A percentile compares a stretch with the other conserved stretches of the same genome.
phyloP scores from a whole-genome alignment of 208 protist genomes.

The Trypanosoma congolense region DNA sequence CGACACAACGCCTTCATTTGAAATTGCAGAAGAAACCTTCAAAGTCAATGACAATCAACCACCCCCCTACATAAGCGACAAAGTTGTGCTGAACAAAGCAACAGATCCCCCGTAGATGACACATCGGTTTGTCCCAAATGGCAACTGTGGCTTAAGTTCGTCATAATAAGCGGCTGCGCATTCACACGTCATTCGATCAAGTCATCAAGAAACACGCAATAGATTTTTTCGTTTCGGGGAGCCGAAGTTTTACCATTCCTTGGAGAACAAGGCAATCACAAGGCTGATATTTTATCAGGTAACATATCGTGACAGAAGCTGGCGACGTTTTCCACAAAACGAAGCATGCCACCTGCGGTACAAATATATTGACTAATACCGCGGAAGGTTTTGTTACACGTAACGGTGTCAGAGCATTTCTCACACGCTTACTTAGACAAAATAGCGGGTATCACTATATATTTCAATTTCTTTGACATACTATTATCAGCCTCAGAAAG shows the following conservation, averaged over 20 bases:
- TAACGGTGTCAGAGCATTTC: conserved; percentile 57
- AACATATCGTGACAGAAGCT: conserved; percentile 1
- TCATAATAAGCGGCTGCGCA: conserved; percentile 65
- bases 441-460: conserved; percentile 73
- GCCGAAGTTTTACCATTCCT: not conserved
- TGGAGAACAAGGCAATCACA: too few species aligned
- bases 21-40: too few species aligned
- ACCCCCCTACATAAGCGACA: conserved; percentile 77
- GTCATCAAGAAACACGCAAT: conserved; percentile 64
- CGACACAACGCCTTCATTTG: not conserved
- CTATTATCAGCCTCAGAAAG: conserved; percentile 18
- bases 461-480: conserved; percentile 40
- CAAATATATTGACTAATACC: conserved; percentile 16
- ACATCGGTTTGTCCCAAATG: conserved; percentile 69
- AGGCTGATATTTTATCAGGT: not conserved
- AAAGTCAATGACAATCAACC: too few species aligned
- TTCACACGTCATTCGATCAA: conserved; percentile 45
- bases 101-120: conserved; percentile 68
- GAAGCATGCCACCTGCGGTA: conserved; percentile 12
- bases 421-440: conserved; percentile 89
- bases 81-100: conserved; percentile 75
- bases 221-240: too few species aligned
- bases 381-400: conserved; percentile 28
- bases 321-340: conserved; percentile 18
- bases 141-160: conserved; percentile 63